Evolutionary conservation across 805 yeast species (phyloP), one percentile per base, ranked within the genome.

Genomic region (Torulaspora quercuum): DNA sequence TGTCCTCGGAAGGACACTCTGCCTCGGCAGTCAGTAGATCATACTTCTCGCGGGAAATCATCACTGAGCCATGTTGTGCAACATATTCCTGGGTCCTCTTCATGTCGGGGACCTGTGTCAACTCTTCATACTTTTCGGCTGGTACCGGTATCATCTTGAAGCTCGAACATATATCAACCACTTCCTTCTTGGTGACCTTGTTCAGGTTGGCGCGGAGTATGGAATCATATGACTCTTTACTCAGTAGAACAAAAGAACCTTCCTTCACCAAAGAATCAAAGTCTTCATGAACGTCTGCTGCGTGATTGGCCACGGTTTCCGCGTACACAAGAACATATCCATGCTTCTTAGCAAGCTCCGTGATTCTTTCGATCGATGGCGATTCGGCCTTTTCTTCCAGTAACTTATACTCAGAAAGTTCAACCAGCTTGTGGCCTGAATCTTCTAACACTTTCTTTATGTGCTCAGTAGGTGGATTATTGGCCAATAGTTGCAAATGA

Each of bases 11-110:
- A 5, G 67, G 67, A n/a, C 42, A 31, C n/a, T 57, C 51, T 7
- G 42, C 47, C 18, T 39, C 38, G 2, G 51, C 25, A 21, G 46
- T 47, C 31, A 64, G 32, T 4, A 38, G 31, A 29, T 56, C 53
- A 26, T 51, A 50, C 11, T 61, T 63, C 4, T 45, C 47, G 13
- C 56, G 57, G 5, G 61, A 50, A 17, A 65, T 28, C 8, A 59
- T 34, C 4, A 50, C 47, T 15, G 53, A 38, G 1, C 55, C 47
- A 3, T 44, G 17, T 3, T 42, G 45, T 8, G 46, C 42, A 5
- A 66, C 65, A 25, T 39, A 49, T 5, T 41, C 46, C 26, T 45
- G 37, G 3, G 63, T 33, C 18, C 48, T 50, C 14, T 28, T 25
- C 18, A 33, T 17, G 9, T 35, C 33, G 2, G 53, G 44, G 3